These are phyloP conservation scores for Clavispora phyllophila DNA, from an alignment of 805 yeast species.

Conservation along the genomic window DNA sequence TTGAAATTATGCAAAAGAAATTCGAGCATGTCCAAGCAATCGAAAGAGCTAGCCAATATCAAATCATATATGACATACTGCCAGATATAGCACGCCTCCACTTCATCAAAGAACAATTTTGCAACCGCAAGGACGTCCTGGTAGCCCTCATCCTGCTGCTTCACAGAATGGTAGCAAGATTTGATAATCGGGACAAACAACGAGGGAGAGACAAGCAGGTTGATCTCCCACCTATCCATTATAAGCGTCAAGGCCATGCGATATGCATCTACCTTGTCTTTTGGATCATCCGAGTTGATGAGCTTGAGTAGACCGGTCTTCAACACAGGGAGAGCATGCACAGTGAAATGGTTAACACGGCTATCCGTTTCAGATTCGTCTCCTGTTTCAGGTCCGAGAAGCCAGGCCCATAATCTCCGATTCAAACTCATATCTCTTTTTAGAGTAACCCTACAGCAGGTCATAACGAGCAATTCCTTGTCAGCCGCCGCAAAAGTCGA, in stretches of 20 bases:
- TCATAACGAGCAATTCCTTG: conserved; percentile 51
- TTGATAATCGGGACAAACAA: conserved; percentile 62
- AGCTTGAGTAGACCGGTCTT: conserved; percentile 48
- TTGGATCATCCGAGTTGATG: conserved; percentile 21
- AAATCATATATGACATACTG: conserved; percentile 46
- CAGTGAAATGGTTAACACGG: conserved; percentile 54
- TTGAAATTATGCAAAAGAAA: conserved; percentile 65
- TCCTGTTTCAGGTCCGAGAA: conserved; percentile 59
- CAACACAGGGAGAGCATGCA: conserved; percentile 49
- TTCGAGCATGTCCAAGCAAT: conserved; percentile 43
- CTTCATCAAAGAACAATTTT: conserved; percentile 73
- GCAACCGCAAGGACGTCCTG: conserved; percentile 52
- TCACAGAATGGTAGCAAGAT: conserved; percentile 31
- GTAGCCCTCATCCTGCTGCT: not conserved
- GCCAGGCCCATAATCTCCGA: conserved; percentile 90
- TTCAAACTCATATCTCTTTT: conserved; percentile 91
- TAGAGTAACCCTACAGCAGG: conserved; percentile 64
- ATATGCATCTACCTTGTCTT: conserved; percentile 46
- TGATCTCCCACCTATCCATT: conserved; percentile 94
- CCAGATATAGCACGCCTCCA: conserved; percentile 81
- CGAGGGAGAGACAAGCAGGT: conserved; percentile 64
- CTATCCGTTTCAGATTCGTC: not conserved
- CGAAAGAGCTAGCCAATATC: conserved; percentile 23
- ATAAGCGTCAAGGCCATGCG: conserved; percentile 61
- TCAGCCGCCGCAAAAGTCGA: conserved; percentile 47